These are phyloP conservation scores for Sclerotinia sclerotiorum DNA, from an alignment of 2,329 filamentous ascomycete species.

Conservation along the genomic window DNA sequence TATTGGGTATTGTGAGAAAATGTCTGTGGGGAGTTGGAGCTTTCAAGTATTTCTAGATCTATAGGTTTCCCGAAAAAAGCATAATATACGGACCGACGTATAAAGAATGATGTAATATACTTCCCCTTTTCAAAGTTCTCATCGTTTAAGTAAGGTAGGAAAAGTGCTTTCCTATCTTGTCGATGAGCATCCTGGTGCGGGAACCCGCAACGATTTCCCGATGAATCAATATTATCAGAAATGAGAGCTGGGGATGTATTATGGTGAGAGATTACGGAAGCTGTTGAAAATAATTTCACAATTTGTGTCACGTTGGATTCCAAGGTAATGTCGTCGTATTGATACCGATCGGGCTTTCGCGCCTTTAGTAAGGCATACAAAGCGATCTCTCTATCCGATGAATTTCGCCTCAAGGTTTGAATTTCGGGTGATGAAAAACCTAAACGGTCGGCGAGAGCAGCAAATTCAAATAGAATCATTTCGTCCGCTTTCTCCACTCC, in stretches of 20 bases:
- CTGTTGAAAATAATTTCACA: no score
- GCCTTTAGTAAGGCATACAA: slow-evolving; percentile 18
- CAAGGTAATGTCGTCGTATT: neutral
- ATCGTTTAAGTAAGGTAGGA: slow-evolving; percentile 27
- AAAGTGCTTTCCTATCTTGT: slow-evolving; percentile 23
- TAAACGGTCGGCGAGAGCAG: slow-evolving; percentile 21
- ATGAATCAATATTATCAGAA: neutral
- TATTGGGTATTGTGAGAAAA: no score
- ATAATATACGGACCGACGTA: no score
- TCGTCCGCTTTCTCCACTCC: slow-evolving; percentile 15
- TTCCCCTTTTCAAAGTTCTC: slow-evolving; percentile 14
- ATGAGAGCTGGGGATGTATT: neutral
- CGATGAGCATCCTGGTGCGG: neutral
- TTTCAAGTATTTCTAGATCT: no score
- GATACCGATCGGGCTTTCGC: slow-evolving; percentile 2
- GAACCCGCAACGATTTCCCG: neutral
- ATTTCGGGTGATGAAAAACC: slow-evolving; percentile 9
- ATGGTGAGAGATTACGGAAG: neutral
- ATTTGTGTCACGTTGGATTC: neutral
- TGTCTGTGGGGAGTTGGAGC: no score
- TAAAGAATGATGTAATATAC: no score
- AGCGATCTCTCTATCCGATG: slow-evolving; percentile 8
- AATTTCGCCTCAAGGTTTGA: slow-evolving; percentile 4
- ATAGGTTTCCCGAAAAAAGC: no score
- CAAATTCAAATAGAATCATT: slow-evolving; percentile 8